Evolutionary conservation across 2,329 filamentous ascomycete species (phyloP).

Genomic region (Talaromyces sp.): DNA sequence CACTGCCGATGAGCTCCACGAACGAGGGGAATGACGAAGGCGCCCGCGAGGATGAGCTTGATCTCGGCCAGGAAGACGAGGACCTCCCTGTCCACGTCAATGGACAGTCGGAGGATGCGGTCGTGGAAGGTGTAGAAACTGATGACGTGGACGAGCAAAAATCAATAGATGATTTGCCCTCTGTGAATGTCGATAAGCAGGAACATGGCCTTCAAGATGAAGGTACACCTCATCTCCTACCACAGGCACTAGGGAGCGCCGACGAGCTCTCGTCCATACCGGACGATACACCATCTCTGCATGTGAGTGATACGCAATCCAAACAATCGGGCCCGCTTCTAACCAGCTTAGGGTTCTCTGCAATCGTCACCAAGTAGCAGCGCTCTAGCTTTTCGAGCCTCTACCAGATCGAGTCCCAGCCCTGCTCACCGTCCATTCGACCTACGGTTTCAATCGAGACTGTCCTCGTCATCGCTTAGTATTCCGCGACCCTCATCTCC

Average conservation of each 20-base stretch:
- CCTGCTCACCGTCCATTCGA: conserved; percentile 91
- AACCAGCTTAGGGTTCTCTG: conserved; percentile 45
- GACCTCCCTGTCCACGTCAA: conserved; percentile 26
- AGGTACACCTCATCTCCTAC: conserved; percentile 21
- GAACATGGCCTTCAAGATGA: conserved; percentile 12
- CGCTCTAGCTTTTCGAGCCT: conserved; percentile 63
- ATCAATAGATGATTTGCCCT: conserved; percentile 25
- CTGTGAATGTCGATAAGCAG: conserved; percentile 23
- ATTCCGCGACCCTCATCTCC: conserved; percentile 71
- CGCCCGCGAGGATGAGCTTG: conserved; percentile 52
- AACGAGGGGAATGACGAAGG: conserved; percentile 58
- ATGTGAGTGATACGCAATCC: conserved; percentile 50
- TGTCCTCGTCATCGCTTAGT: conserved; percentile 57
- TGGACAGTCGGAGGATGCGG: conserved; percentile 22
- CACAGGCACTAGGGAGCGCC: conserved; percentile 35
- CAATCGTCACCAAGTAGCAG: conserved; percentile 66
- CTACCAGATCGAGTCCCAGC: conserved; percentile 65
- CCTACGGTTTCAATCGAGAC: conserved; percentile 82
- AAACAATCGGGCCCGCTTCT: conserved; percentile 33
- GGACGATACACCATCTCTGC: conserved; percentile 78
- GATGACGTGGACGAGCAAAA: conserved; percentile 18
- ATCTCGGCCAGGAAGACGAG: conserved; percentile 39
- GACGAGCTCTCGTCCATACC: conserved; percentile 70
- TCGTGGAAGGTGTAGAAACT: conserved; percentile 19
- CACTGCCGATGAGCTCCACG: conserved; percentile 63